A percentile compares a stretch with the other conserved stretches of the same genome.
These are phyloP conservation scores for Bipolaris oryzae DNA, from an alignment of 2,329 filamentous ascomycete species.

Conservation along the genomic window DNA sequence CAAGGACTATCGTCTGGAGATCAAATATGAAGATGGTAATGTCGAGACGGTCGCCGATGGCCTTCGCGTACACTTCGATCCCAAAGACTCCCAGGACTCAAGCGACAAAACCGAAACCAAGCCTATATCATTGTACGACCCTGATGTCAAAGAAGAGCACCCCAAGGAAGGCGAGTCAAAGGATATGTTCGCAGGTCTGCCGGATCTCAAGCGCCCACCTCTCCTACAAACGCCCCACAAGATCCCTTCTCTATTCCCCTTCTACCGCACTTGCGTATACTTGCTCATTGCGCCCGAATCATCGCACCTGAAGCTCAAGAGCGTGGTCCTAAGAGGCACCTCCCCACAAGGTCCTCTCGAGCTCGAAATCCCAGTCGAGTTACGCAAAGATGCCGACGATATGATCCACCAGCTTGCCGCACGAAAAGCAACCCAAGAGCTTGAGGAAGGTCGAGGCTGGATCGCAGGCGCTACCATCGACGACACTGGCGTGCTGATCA, in stretches of 20 bases:
- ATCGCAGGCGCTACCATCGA: neutral
- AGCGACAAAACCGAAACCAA: neutral
- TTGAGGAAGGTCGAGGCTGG: slow-evolving; percentile 14
- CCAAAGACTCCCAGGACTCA: neutral
- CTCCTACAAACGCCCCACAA: slow-evolving; percentile 7
- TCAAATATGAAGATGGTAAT: slow-evolving; percentile 13
- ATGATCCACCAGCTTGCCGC: slow-evolving; percentile 15
- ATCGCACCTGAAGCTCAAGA: slow-evolving; percentile 2
- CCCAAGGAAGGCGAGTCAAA: slow-evolving; percentile 1
- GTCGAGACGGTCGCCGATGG: slow-evolving; percentile 5
- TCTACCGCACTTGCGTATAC: slow-evolving; percentile 11
- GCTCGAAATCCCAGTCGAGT: slow-evolving; percentile 4
- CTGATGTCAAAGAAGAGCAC: neutral
- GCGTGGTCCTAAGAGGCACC: slow-evolving; percentile 4
- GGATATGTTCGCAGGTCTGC: slow-evolving; percentile 1
- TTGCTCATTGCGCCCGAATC: slow-evolving; percentile 8
- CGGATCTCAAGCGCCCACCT: neutral
- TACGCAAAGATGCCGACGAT: slow-evolving; percentile 4
- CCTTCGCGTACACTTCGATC: neutral
- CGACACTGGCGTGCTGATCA: neutral
- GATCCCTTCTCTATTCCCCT: slow-evolving; percentile 4
- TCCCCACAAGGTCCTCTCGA: slow-evolving; percentile 9
- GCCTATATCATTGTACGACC: slow-evolving; percentile 2
- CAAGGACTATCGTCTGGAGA: slow-evolving; percentile 9
- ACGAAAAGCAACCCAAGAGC: slow-evolving; percentile 8